Conservation (phyloP, 1,284 basidiomycete species). For the Mycosarcoma mackinlayi region DNA sequence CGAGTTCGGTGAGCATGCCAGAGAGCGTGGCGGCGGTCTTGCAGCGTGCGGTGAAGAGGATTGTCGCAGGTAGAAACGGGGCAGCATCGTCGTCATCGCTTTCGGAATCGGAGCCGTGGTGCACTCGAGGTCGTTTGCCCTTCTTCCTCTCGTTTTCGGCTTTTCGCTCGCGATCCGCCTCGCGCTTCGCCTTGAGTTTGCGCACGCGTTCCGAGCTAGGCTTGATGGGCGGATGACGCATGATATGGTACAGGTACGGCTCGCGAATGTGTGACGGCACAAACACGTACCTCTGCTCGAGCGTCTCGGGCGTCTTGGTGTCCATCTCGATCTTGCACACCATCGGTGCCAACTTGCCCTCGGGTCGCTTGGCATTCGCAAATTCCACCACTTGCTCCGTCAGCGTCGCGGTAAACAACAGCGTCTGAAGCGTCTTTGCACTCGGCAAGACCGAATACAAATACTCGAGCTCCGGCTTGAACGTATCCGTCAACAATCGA, state of each 20-base stretch:
- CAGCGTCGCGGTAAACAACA: slow-evolving; percentile 95
- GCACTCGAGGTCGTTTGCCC: slow-evolving; percentile 23
- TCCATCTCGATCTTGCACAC: slow-evolving; percentile 82
- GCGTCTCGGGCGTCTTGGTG: slow-evolving; percentile 82
- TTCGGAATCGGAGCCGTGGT: slow-evolving; percentile 29
- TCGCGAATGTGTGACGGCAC: slow-evolving; percentile 96
- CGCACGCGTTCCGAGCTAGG: slow-evolving; percentile 53
- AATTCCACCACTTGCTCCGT: slow-evolving; percentile 86
- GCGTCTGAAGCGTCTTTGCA: slow-evolving; percentile 81
- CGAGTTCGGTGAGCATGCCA: slow-evolving; percentile 76
- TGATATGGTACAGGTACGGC: slow-evolving; percentile 87
- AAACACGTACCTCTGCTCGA: slow-evolving; percentile 90
- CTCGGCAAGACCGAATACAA: slow-evolving; percentile 80
- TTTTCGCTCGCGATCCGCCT: slow-evolving; percentile 46
- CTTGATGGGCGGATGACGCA: slow-evolving; percentile 79
- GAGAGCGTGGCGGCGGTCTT: slow-evolving; percentile 83
- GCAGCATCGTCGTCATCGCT: slow-evolving; percentile 32
- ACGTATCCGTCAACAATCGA: slow-evolving; percentile 87
- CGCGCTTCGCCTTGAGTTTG: slow-evolving; percentile 64
- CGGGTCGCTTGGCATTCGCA: slow-evolving; percentile 78
- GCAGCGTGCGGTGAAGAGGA: slow-evolving; percentile 91
- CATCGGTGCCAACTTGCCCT: slow-evolving; percentile 87
- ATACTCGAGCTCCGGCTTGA: slow-evolving; percentile 84
- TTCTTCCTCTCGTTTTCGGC: slow-evolving; percentile 39
- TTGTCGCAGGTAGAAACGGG: slow-evolving; percentile 77